Base-by-base conservation (phyloP, 2,329 filamentous ascomycete genomes). In the Colletotrichum eremochloae region DNA sequence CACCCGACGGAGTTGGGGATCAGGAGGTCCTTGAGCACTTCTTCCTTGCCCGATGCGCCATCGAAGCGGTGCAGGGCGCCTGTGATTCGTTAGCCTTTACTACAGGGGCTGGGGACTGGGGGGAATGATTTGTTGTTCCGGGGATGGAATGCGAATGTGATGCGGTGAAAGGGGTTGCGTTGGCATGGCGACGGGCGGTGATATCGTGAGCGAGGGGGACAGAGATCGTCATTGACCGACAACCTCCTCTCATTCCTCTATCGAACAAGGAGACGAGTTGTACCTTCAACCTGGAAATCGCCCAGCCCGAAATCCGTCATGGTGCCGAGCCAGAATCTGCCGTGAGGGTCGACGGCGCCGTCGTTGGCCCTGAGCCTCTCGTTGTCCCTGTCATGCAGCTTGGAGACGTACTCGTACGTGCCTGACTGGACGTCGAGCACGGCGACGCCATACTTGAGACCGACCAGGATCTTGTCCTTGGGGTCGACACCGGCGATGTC, bases 1-100 rank as follows among this genome's bases (percentile, higher is more conserved):
- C 94, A 97, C 75, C 92, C 92, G 62, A 95, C 90, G 61, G 93
- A 92, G 83, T 97, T 97, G 68, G 95, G 95, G 76, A 97, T 97
- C 44, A 88, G 92, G 76, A 97, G 87, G 63, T 86, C 84, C 65
- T 88, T 84, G 71, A 92, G 85, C 75, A 93, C 85, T 48, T 88
- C 86, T 44, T 89, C 87, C 74, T 92, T 85, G 38, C 84, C 85
- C 61, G 89, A 83, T 78, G 91, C 87, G 18, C 87, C 85, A 79
- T 92, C 88, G 77, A 97, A 91, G 70, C 92, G 88, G 83, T 93
- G 93, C 24, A 97, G 85, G 15, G 91, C 87, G 62, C 94, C 95
- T 92, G 82, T 40, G 48, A 31, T 20, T 38, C 46, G 44, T 63
- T 63, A 58, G 66, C 52, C 24, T 14, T 63, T 36, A 15, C 42